Conservation (phyloP, 352 stramenopile genomes). For the Pythium guiyangense region DNA sequence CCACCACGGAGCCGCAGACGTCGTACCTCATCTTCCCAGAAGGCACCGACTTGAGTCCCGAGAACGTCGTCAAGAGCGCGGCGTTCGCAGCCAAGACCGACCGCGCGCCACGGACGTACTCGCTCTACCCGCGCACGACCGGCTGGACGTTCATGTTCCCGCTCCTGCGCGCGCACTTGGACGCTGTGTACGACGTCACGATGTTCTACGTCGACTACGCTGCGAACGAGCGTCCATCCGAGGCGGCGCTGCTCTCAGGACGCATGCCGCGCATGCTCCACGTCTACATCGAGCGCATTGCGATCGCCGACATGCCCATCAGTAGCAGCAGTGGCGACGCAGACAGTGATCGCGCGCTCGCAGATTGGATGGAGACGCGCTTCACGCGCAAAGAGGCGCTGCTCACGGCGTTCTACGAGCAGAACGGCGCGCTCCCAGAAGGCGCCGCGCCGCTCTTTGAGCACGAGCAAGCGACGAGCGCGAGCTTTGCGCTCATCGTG, state of each 20-base stretch:
- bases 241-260: slow-evolving; percentile 53
- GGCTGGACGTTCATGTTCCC: slow-evolving; percentile 78
- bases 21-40: slow-evolving; percentile 81
- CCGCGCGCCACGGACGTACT: slow-evolving; percentile 42
- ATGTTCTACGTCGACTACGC: slow-evolving; percentile 79
- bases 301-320: slow-evolving; percentile 33
- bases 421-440: slow-evolving; percentile 39
- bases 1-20: slow-evolving; percentile 34
- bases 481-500: slow-evolving; percentile 26
- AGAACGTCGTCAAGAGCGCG: slow-evolving; percentile 58
- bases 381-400: slow-evolving; percentile 67
- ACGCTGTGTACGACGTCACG: slow-evolving; percentile 77
- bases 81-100: slow-evolving; percentile 51
- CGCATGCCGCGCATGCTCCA: slow-evolving; percentile 55
- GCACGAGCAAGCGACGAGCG: slow-evolving; percentile 22
- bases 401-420: slow-evolving; percentile 61
- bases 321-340: slow-evolving; percentile 4
- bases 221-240: slow-evolving; percentile 56
- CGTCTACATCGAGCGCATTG: slow-evolving; percentile 67
- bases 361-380: slow-evolving; percentile 51
- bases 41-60: slow-evolving; percentile 68
- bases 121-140: slow-evolving; percentile 72
- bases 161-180: slow-evolving; percentile 43
- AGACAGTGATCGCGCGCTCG: slow-evolving; percentile 34
- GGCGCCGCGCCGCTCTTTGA: slow-evolving; percentile 40